These are phyloP conservation scores for Aspergillus olivimuriae DNA, from an alignment of 495 filamentous ascomycete genomes.

Conservation along the genomic window DNA sequence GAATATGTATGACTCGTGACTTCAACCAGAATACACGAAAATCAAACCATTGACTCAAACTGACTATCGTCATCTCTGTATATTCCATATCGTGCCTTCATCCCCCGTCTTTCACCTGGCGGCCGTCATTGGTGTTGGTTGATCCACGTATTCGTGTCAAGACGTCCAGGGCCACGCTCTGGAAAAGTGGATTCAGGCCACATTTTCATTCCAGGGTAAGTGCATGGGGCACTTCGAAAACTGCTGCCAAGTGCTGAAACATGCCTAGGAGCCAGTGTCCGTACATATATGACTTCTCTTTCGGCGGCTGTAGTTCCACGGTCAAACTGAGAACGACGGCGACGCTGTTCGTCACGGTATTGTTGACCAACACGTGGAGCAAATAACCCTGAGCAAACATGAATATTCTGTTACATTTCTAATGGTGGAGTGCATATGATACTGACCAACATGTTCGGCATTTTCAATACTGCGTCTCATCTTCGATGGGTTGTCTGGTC, in stretches of 20 bases:
- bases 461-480: conserved; percentile 80
- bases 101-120: not conserved
- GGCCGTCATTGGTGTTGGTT: not conserved
- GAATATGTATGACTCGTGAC: no score
- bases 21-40: no score
- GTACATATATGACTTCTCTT: conserved; percentile 22
- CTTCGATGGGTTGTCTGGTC: conserved; percentile 76
- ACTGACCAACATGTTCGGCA: conserved; percentile 76
- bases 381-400: conserved; percentile 66
- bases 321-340: conserved; percentile 70
- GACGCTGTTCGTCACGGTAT: conserved; percentile 67
- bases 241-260: conserved; percentile 11
- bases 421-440: no score
- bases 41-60: no score
- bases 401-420: no score
- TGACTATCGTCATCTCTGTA: no score
- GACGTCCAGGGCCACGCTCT: conserved; percentile 19
- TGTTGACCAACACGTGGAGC: conserved; percentile 67
- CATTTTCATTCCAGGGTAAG: conserved; percentile 22
- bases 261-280: conserved; percentile 15
- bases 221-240: conserved; percentile 22
- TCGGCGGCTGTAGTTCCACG: conserved; percentile 45
- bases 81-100: no score
- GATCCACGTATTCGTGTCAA: conserved; percentile 4
- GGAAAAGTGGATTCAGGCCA: conserved; percentile 16